Conservation (phyloP, 768 basidiomycete genomes). For the Termitomyces sp. region DNA sequence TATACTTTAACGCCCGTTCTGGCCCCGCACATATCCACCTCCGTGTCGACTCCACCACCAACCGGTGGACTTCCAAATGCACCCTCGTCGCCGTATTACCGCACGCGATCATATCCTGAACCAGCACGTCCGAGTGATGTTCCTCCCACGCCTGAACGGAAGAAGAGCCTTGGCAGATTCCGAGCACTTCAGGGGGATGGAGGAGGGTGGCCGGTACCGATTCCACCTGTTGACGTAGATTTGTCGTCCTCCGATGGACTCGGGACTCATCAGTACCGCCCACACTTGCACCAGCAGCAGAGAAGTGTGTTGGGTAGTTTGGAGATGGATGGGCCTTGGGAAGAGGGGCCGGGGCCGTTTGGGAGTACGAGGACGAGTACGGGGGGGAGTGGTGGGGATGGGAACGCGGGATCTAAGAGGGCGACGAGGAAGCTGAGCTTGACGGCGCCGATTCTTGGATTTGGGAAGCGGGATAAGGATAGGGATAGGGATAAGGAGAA, state of each 20-base stretch:
- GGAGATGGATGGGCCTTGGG: not conserved
- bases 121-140: not conserved
- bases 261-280: not conserved
- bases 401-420: conserved; percentile 25
- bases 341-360: conserved; percentile 5
- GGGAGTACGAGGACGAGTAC: conserved; percentile 12
- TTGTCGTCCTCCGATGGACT: not conserved
- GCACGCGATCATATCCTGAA: not conserved
- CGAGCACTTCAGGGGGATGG: conserved; percentile 2
- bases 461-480: conserved; percentile 49
- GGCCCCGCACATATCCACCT: conserved; percentile 4
- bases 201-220: conserved; percentile 7
- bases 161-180: conserved; percentile 9
- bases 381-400: conserved; percentile 18
- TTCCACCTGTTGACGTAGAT: not conserved
- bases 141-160: conserved; percentile 4
- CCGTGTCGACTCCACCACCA: conserved; percentile 8
- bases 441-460: conserved; percentile 54
- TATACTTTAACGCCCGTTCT: conserved; percentile 14
- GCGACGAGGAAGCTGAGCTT: conserved; percentile 67
- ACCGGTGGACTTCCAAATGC: no score
- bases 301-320: conserved; percentile 4
- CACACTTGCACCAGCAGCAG: not conserved
- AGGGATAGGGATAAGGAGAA: conserved; percentile 30
- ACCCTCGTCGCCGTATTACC: not conserved